These are phyloP conservation scores for Desmodesmus armatus DNA, from an alignment of 139 green algal genomes.

Conservation along the genomic window DNA sequence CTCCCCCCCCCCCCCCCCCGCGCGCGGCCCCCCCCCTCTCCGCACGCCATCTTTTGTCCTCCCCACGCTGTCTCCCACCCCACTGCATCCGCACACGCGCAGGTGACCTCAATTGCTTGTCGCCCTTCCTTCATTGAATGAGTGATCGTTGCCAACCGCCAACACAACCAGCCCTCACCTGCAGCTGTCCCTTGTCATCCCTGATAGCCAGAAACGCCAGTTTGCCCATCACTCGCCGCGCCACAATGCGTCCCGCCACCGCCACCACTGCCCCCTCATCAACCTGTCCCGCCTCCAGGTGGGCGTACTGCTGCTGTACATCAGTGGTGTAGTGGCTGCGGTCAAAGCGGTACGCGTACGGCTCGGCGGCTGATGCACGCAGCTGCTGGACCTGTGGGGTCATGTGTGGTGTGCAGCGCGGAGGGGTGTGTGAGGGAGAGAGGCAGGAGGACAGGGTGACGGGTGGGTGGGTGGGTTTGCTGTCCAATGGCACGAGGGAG, in stretches of 20 bases:
- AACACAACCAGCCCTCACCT: slow-evolving; percentile 60
- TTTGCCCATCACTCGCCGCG: slow-evolving; percentile 95
- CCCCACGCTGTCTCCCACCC: no score
- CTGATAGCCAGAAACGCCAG: slow-evolving; percentile 93
- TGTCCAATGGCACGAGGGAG: neutral
- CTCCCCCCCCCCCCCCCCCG: no score
- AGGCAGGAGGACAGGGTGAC: neutral
- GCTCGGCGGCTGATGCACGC: slow-evolving; percentile 74
- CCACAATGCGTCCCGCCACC: slow-evolving; percentile 92
- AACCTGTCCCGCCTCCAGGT: slow-evolving; percentile 75
- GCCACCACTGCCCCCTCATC: slow-evolving; percentile 55
- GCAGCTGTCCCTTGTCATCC: slow-evolving; percentile 90
- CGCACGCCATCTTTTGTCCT: no score
- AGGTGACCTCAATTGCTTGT: neutral
- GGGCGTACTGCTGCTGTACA: slow-evolving; percentile 79
- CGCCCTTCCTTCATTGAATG: neutral
- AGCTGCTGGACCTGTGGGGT: slow-evolving; percentile 73
- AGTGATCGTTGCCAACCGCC: neutral
- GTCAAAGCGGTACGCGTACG: slow-evolving; percentile 94
- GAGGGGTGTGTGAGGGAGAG: neutral
- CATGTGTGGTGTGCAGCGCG: neutral
- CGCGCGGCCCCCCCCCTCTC: no score
- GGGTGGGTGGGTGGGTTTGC: neutral
- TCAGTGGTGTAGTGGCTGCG: slow-evolving; percentile 85
- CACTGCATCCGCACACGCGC: neutral